phyloP scores from a whole-genome alignment of 2,329 filamentous ascomycete genomes.

The Beauveria sp. region DNA sequence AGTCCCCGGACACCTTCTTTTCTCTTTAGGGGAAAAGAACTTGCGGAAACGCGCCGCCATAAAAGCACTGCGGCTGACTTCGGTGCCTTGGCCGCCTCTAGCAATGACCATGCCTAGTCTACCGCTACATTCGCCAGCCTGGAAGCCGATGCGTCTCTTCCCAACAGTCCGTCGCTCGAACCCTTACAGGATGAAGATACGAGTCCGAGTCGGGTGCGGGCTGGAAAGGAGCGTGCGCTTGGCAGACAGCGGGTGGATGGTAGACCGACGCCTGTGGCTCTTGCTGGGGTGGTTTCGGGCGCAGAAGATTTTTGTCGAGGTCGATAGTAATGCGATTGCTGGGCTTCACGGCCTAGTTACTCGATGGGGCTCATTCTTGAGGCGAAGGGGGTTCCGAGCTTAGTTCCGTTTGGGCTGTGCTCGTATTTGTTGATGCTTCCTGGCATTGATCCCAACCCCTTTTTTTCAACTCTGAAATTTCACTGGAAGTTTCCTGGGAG shows the following conservation, averaged over 20 bases:
- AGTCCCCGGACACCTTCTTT: slow-evolving; percentile 88
- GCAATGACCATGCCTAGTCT: slow-evolving; percentile 29
- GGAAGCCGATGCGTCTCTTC: slow-evolving; percentile 6
- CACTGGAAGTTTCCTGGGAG: slow-evolving; percentile 13
- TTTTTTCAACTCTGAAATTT: slow-evolving; percentile 17
- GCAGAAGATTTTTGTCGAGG: slow-evolving; percentile 75
- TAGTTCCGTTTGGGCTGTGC: background rate
- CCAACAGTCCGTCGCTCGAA: slow-evolving; percentile 26
- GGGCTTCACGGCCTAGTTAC: slow-evolving; percentile 59
- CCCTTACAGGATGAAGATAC: slow-evolving; percentile 75
- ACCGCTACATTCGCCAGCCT: slow-evolving; percentile 34
- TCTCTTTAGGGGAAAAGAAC: slow-evolving; percentile 31
- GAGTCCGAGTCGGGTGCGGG: slow-evolving; percentile 54
- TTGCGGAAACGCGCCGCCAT: slow-evolving; percentile 99
- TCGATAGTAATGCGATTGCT: slow-evolving; percentile 99
- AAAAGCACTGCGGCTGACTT: slow-evolving; percentile 95
- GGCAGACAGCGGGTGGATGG: slow-evolving; percentile 28
- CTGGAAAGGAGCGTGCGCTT: slow-evolving; percentile 19
- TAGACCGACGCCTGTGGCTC: slow-evolving; percentile 41
- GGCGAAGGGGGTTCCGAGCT: slow-evolving; percentile 65
- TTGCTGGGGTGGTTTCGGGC: slow-evolving; percentile 32
- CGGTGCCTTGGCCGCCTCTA: slow-evolving; percentile 48
- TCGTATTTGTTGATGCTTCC: slow-evolving; percentile 9
- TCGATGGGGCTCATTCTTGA: slow-evolving; percentile 99
- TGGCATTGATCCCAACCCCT: slow-evolving; percentile 12